A percentile compares a stretch with the other conserved stretches of the same genome.
Conservation (phyloP, 495 filamentous ascomycete genomes). For the Xylaria curta region DNA sequence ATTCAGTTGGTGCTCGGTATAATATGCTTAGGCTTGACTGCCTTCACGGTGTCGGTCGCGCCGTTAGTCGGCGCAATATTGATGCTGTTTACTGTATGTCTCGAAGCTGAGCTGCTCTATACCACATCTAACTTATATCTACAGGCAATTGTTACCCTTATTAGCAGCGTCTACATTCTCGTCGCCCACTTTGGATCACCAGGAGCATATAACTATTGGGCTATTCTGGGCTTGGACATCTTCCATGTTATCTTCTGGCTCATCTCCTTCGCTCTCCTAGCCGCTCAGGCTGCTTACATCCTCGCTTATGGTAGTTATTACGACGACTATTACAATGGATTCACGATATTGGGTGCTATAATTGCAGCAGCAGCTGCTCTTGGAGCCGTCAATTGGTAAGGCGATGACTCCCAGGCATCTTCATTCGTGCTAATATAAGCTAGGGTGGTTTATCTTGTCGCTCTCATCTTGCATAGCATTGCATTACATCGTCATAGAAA, state of each 20-base stretch:
- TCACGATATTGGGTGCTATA: slow-evolving; percentile 29
- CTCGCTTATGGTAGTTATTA: slow-evolving; percentile 18
- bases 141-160: slow-evolving; percentile 49
- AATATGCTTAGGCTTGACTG: slow-evolving; percentile 69
- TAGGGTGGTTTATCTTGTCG: slow-evolving; percentile 48
- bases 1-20: slow-evolving; percentile 69
- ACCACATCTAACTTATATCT: slow-evolving; percentile 19
- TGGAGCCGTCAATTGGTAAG: slow-evolving; percentile 54
- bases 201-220: slow-evolving; percentile 57
- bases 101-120: not conserved
- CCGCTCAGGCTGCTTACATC: slow-evolving; percentile 40
- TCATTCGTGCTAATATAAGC: not conserved
- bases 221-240: slow-evolving; percentile 53
- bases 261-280: slow-evolving; percentile 49
- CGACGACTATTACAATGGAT: slow-evolving; percentile 33
- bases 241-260: slow-evolving; percentile 55
- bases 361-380: slow-evolving; percentile 43
- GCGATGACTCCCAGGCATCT: not conserved
- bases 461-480: slow-evolving; percentile 48
- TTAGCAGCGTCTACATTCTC: slow-evolving; percentile 51
- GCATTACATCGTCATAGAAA: slow-evolving; percentile 53
- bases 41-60: slow-evolving; percentile 58
- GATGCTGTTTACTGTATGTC: slow-evolving; percentile 51
- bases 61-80: slow-evolving; percentile 41
- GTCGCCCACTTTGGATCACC: slow-evolving; percentile 40